Base-by-base conservation (phyloP, 495 filamentous ascomycete genomes). In the Penicillium canariense region DNA sequence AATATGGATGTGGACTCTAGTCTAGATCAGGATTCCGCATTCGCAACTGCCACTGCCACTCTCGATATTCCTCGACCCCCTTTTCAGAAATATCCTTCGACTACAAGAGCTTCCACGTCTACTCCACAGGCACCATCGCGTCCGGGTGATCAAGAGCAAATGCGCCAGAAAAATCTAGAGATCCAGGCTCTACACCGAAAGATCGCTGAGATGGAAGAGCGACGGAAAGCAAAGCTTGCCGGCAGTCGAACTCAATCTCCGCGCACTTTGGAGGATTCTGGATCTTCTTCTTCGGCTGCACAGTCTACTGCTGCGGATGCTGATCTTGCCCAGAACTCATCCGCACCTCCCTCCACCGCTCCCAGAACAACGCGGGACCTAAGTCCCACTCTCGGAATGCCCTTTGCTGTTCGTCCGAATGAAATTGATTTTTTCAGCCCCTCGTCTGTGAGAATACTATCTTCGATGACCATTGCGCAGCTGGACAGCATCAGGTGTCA, bases 131-230 rank as follows among this genome's bases (percentile, higher is more conserved):
- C 62, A 1, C 53, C 68, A 39, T 53, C 54, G 15, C 66, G 65
- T 28, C 59, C 52, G n/a, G 65, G 65, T 32, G 75, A 78, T 36
- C 61, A 70, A 43, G 82, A 84, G 28, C 79, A 86, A 42, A 77
- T 96, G 8, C 77, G 82, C 45, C 60, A 64, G 20, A 87, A 86
- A 61, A 81, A 89, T 50, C 76, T 82, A 54, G 81, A 86, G 54
- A 93, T 96, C 45, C 81, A 88, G 65, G 78, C 79, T 34, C 82
- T 92, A 76, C 89, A 83, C 57, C 81, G 81, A 65, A 85, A 79
- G 50, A 93, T 96, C 65, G 87, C 86, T 14, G 85, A 90, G 61
- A 78, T 85, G 31, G 89, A 95, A 66, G 80, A 87, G 28, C 81
- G 79, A 53, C 84, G 82, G 55, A 84, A 84, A 67, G 73, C 74